These are phyloP conservation scores for Fusarium chlamydosporum DNA, from an alignment of 2,329 filamentous ascomycete species.

Conservation along the genomic window DNA sequence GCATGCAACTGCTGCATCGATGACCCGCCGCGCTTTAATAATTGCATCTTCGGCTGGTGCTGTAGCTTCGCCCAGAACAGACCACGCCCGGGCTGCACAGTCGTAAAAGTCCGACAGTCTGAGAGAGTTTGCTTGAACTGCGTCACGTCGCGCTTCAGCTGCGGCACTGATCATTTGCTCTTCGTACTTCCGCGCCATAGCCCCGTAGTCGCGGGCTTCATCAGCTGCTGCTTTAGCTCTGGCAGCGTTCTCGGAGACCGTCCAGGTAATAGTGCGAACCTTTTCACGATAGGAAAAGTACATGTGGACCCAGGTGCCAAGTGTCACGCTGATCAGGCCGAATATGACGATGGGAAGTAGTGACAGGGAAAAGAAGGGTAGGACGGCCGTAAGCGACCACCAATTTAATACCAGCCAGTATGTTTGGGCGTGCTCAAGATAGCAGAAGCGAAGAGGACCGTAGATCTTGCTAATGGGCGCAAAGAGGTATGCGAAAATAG, in stretches of 20 bases:
- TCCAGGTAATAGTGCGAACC: conserved; percentile 12
- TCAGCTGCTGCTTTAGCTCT: conserved; percentile 30
- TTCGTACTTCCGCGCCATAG: conserved; percentile 23
- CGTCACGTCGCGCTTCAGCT: conserved; percentile 18
- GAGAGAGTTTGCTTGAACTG: conserved; percentile 7
- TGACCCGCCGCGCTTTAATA: conserved; percentile 28
- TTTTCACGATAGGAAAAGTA: conserved; percentile 29
- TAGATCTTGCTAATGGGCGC: conserved; percentile 28
- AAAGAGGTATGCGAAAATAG: conserved; percentile 16
- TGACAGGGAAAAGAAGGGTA: conserved; percentile 24
- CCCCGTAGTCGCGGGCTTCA: conserved; percentile 22
- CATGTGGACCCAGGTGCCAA: conserved; percentile 32
- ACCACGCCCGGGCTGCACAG: conserved; percentile 31
- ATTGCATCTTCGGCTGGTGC: conserved; percentile 36
- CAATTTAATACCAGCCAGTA: conserved; percentile 36
- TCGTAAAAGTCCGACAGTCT: conserved; percentile 30
- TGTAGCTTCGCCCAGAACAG: conserved; percentile 28
- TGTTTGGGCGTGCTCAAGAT: conserved; percentile 36
- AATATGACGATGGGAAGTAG: conserved; percentile 23
- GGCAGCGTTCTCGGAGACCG: conserved; percentile 9
- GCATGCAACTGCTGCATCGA: conserved; percentile 23
- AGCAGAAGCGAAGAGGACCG: conserved; percentile 36
- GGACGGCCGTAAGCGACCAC: conserved; percentile 30
- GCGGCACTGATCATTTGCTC: conserved; percentile 27
- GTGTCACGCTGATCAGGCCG: conserved; percentile 12